These are phyloP conservation scores for Penicillium goetzii DNA, from an alignment of 495 filamentous ascomycete species.

Conservation along the genomic window DNA sequence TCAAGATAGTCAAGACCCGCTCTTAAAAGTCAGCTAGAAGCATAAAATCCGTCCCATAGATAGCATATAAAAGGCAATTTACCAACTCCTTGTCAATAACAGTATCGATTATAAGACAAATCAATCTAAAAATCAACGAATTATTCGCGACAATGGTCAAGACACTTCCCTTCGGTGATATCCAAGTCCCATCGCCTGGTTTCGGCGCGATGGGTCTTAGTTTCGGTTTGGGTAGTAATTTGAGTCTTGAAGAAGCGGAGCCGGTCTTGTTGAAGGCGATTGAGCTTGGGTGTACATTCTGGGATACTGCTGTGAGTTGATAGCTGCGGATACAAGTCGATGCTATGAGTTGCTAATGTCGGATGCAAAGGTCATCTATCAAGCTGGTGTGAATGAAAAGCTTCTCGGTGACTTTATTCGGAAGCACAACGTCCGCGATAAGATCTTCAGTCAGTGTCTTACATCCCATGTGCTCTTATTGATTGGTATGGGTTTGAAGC, in stretches of 20 bases:
- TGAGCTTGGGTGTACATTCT: constrained; percentile 56
- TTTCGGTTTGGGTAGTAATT: constrained; percentile 44
- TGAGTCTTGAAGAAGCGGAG: constrained; percentile 51
- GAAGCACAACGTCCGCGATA: constrained; percentile 54
- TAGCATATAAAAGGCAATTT: neutral
- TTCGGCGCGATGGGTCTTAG: constrained; percentile 54
- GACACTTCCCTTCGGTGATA: constrained; percentile 45
- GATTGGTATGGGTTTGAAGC: neutral
- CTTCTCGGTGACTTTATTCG: constrained; percentile 56
- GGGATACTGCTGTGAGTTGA: constrained; percentile 52
- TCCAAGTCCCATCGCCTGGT: constrained; percentile 47
- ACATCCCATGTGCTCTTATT: neutral
- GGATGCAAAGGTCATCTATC: constrained; percentile 47
- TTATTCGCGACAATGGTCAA: constrained; percentile 41
- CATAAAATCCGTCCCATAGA: neutral
- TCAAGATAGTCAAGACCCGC: neutral
- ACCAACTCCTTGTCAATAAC: too few relatives aligned
- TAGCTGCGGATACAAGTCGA: neutral
- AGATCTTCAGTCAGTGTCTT: constrained; percentile 46
- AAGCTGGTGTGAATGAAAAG: constrained; percentile 53
- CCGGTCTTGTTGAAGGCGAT: constrained; percentile 55
- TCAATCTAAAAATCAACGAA: neutral
- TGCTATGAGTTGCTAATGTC: neutral
- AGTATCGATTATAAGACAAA: neutral
- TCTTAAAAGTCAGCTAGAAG: neutral